phyloP scores from a whole-genome alignment of 2,329 filamentous ascomycete species.

The Aspergillus pseudoviridinutans region DNA sequence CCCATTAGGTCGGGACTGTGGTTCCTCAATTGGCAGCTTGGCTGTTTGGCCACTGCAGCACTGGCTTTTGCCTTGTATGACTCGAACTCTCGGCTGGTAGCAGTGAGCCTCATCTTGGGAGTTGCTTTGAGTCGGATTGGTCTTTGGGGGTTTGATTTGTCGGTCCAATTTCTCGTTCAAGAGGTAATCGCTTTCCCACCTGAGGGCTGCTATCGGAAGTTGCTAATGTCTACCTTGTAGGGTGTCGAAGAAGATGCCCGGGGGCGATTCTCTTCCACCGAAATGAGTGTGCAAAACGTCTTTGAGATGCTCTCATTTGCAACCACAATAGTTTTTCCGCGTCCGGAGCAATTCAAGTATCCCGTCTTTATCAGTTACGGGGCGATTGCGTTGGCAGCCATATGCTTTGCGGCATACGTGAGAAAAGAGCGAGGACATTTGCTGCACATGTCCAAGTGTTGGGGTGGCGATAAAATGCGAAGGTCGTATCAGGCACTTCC shows the following conservation, averaged over 20 bases:
- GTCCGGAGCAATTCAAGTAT: slow-evolving; percentile 61
- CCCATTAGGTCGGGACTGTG: slow-evolving; percentile 65
- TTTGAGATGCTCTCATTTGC: slow-evolving; percentile 67
- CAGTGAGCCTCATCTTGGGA: slow-evolving; percentile 48
- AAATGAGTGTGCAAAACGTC: slow-evolving; percentile 63
- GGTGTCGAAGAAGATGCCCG: slow-evolving; percentile 54
- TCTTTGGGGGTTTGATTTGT: slow-evolving; percentile 60
- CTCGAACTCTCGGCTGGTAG: slow-evolving; percentile 34
- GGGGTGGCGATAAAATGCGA: slow-evolving; percentile 10
- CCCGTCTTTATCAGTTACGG: slow-evolving; percentile 57
- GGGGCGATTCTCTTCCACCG: slow-evolving; percentile 66
- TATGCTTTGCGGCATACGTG: slow-evolving; percentile 54
- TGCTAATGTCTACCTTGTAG: slow-evolving; percentile 29
- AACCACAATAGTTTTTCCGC: slow-evolving; percentile 61
- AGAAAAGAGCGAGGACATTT: slow-evolving; percentile 57
- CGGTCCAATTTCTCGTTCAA: slow-evolving; percentile 58
- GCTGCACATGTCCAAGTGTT: slow-evolving; percentile 41
- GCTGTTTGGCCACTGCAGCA: slow-evolving; percentile 48
- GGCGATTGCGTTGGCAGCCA: slow-evolving; percentile 27
- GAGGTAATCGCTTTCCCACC: slow-evolving; percentile 41
- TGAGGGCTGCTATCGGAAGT: neutral
- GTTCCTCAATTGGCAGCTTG: slow-evolving; percentile 66
- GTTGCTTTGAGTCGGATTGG: slow-evolving; percentile 57
- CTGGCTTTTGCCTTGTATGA: slow-evolving; percentile 39
- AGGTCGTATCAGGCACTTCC: neutral